Percentiles rank a stretch among this genome's conserved stretches.
Evolutionary conservation across 192 early-diverging fungal species (phyloP).

Genomic region (Endogone sp.): DNA sequence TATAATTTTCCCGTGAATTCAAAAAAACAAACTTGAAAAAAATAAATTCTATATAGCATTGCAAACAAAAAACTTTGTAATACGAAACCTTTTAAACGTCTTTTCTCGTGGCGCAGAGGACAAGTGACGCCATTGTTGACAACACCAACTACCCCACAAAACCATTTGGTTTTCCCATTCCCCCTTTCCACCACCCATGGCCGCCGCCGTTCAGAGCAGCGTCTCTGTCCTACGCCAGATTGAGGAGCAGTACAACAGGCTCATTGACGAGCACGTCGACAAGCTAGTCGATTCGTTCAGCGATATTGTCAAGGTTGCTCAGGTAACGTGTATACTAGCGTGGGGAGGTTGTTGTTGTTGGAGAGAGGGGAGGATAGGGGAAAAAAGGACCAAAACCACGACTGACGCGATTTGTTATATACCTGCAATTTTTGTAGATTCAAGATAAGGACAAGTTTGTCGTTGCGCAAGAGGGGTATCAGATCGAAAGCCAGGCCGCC

Average conservation of each 20-base stretch:
- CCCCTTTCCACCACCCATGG: not conserved
- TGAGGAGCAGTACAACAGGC: conserved; percentile 50
- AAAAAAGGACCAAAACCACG: not conserved
- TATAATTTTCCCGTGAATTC: too few relatives aligned
- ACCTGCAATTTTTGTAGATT: conserved; percentile 12
- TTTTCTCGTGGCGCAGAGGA: too few relatives aligned
- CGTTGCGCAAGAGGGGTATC: conserved; percentile 51
- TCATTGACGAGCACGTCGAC: conserved; percentile 41
- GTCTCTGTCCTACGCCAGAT: conserved; percentile 37
- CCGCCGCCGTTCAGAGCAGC: not conserved
- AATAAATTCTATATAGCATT: too few relatives aligned
- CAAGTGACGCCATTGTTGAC: too few relatives aligned
- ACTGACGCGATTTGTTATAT: not conserved
- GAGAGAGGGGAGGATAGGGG: conserved; percentile 26
- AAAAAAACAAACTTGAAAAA: too few relatives aligned
- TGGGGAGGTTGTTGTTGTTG: too few relatives aligned
- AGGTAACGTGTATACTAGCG: too few relatives aligned
- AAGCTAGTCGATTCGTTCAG: conserved; percentile 49
- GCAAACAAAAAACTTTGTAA: too few relatives aligned
- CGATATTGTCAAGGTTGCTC: conserved; percentile 44
- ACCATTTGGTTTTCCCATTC: too few relatives aligned
- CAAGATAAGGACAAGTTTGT: conserved; percentile 53
- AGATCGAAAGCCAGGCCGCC: conserved; percentile 47
- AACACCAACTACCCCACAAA: too few relatives aligned
- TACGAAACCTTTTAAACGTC: too few relatives aligned